phyloP scores from a whole-genome alignment of 1,284 basidiomycete species.

The Irpex sp. region DNA sequence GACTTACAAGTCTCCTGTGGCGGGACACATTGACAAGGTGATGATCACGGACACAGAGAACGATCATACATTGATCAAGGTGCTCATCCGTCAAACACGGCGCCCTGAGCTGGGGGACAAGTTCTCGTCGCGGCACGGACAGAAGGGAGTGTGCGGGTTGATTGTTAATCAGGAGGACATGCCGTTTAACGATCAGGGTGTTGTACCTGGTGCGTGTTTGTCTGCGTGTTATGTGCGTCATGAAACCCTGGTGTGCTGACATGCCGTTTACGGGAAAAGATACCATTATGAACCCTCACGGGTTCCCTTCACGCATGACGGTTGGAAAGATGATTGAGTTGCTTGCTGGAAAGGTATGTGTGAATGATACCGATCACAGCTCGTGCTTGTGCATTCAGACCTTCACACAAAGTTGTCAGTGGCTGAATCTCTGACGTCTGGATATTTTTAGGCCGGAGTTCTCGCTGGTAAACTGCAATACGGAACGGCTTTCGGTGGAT shows the following conservation, averaged over 20 bases:
- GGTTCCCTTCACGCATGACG: conserved; percentile 99
- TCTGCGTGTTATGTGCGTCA: neutral
- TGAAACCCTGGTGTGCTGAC: neutral
- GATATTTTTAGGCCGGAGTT: conserved; percentile 70
- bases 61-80: conserved; percentile 97
- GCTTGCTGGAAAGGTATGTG: conserved; percentile 84
- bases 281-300: conserved; percentile 99
- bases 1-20: conserved; percentile 89
- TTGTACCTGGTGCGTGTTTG: conserved; percentile 70
- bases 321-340: conserved; percentile 99
- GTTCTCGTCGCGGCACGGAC: conserved; percentile 97
- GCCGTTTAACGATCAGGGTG: conserved; percentile 98
- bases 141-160: conserved; percentile 98
- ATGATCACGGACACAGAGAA: conserved; percentile 95
- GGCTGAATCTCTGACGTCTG: conserved; percentile 1
- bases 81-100: conserved; percentile 96
- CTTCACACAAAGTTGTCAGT: neutral
- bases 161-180: conserved; percentile 99
- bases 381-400: conserved; percentile 2
- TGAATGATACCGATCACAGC: neutral
- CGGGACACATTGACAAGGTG: conserved; percentile 96
- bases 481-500: conserved; percentile 96
- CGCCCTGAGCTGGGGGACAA: conserved; percentile 98
- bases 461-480: conserved; percentile 86
- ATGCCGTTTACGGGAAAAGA: conserved; percentile 44